phyloP scores from a whole-genome alignment of 129 eudicot genomes.

The Sambucus nigra region DNA sequence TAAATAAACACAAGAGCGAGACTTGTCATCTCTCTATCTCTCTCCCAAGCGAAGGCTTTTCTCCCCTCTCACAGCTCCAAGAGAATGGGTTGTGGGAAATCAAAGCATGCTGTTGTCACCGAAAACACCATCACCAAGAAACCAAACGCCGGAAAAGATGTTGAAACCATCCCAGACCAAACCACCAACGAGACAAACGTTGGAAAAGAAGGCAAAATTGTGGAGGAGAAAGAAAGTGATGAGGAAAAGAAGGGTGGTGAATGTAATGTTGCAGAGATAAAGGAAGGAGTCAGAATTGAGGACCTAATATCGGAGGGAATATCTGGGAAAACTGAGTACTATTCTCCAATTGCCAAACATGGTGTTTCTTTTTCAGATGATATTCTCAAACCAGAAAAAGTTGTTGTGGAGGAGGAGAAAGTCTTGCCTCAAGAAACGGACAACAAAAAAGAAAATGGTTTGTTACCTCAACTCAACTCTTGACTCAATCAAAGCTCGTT shows the following conservation, averaged over 20 bases:
- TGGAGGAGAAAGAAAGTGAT: background rate
- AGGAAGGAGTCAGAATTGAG: background rate
- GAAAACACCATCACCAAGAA: constrained; percentile 23
- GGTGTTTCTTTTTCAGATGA: background rate
- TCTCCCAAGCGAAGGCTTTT: too few species aligned
- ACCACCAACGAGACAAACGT: background rate
- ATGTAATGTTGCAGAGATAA: background rate
- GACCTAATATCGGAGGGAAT: constrained; percentile 8
- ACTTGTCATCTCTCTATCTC: background rate
- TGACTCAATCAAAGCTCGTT: too few species aligned
- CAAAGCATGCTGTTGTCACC: constrained; percentile 33
- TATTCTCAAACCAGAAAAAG: background rate
- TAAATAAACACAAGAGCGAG: background rate
- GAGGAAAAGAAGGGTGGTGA: too few species aligned
- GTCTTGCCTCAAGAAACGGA: constrained; percentile 3
- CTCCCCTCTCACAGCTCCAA: constrained; percentile 1
- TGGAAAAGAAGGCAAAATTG: background rate
- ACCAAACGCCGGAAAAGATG: background rate
- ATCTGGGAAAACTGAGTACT: background rate
- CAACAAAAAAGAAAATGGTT: constrained; percentile 2
- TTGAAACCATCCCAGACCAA: background rate
- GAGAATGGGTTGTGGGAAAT: constrained; percentile 36
- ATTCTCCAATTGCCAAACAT: background rate
- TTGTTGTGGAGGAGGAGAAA: background rate
- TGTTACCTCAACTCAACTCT: background rate